Percentiles rank a stretch among this genome's conserved stretches.
Evolutionary conservation across 495 filamentous ascomycete genomes (phyloP).

Genomic region (Podospora didyma): DNA sequence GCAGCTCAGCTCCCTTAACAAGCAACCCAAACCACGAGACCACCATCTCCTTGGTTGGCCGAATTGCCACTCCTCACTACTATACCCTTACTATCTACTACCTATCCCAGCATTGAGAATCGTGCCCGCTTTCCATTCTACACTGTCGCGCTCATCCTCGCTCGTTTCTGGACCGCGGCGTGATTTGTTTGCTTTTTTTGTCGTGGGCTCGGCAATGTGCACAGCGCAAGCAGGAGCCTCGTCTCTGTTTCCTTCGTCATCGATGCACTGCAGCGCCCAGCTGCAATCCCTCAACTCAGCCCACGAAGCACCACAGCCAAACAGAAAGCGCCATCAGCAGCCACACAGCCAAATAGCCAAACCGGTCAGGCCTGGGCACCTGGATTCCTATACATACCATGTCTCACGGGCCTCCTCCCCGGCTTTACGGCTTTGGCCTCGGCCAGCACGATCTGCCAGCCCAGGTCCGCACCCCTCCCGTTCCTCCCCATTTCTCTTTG

Average conservation of each 20-base stretch:
- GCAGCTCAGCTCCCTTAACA: too few relatives aligned
- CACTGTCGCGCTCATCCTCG: too few relatives aligned
- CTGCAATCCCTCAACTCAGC: slow-evolving; percentile 4
- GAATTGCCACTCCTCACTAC: too few relatives aligned
- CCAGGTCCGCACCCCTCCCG: slow-evolving; percentile 7
- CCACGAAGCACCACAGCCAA: not conserved
- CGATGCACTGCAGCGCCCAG: slow-evolving; percentile 1
- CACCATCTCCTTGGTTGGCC: too few relatives aligned
- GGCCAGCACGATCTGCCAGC: slow-evolving; percentile 3
- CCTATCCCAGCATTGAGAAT: too few relatives aligned
- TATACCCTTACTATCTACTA: too few relatives aligned
- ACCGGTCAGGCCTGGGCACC: not conserved
- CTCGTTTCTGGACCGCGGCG: too few relatives aligned
- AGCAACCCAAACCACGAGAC: too few relatives aligned
- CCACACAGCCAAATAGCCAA: too few relatives aligned
- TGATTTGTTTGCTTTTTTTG: not conserved
- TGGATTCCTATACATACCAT: too few relatives aligned
- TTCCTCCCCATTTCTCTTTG: not conserved
- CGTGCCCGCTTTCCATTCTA: too few relatives aligned
- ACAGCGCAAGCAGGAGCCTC: slow-evolving; percentile 4
- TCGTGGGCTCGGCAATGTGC: slow-evolving; percentile 9
- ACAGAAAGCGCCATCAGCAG: too few relatives aligned
- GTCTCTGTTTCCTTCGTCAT: slow-evolving; percentile 1
- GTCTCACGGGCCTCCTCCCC: slow-evolving; percentile 33
- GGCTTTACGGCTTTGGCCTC: slow-evolving; percentile 29